Base-by-base conservation (phyloP, 495 filamentous ascomycete genomes). In the Penicillium silybi region DNA sequence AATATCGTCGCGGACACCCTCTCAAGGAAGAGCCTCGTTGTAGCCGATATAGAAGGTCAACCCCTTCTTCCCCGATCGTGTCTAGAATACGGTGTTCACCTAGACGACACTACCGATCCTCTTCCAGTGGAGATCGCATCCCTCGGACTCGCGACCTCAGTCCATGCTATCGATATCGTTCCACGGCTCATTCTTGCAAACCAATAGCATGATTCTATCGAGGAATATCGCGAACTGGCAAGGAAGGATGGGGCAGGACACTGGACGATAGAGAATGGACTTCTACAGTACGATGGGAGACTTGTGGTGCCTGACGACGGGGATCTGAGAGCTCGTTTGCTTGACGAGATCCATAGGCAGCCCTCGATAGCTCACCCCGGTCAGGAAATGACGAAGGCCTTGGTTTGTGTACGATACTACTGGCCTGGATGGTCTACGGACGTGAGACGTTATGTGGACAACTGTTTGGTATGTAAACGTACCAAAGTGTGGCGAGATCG, bases 271-370 rank as follows among this genome's bases (percentile, higher is more conserved):
- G 34, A 37, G n/a, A 10, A 37, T 15, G 11, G 34, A 37, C n/a
- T 37, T 4, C 13, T 37, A 15, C 34, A 4, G 13, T 37, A 37
- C 11, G 13, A 37, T 15, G 13, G 34, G 5, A 3, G 34, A 10
- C n/a, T 37, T 3, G 34, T 37, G 34, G 11, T 52, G 0, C 39
- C 22, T 4, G n/a, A 44, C 17, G 6, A 49, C 2, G 37, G 40
- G 0, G 34, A 55, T 17, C 40, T 59, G 1, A 25, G 27, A 1
- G 11, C 16, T 7, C 7, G 50, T 1, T 15, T 58, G 15, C 29
- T 56, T 4, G 37, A 59, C 40, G 22, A 58, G 6, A 54, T 55
- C n/a, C 34, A 59, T 13, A 18, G 29, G 1, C 18, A 59, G 20
- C 35, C 37, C 0, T 49, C 38, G n/a, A 55, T 16, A 2, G 38